Evolutionary conservation across 2,329 filamentous ascomycete species (phyloP).

Genomic region (Sodiomyces alkalinus): DNA sequence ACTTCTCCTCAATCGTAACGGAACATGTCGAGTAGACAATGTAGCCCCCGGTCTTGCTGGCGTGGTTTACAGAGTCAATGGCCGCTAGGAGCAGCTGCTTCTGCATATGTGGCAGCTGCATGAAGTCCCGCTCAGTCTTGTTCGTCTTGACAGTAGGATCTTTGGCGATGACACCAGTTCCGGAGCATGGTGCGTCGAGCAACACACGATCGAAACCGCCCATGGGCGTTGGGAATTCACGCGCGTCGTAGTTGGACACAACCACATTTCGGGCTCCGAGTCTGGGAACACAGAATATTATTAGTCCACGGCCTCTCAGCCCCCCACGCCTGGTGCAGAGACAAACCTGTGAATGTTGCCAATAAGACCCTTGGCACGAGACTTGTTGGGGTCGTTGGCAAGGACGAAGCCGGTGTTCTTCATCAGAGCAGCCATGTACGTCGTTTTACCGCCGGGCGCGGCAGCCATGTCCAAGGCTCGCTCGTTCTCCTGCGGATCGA

Average conservation of each 20-base stretch:
- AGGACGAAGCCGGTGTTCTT: slow-evolving; percentile 93
- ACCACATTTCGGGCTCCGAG: slow-evolving; percentile 50
- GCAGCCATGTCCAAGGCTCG: slow-evolving; percentile 82
- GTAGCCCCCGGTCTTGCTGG: slow-evolving; percentile 84
- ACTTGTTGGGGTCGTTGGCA: slow-evolving; percentile 91
- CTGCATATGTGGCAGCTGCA: slow-evolving; percentile 82
- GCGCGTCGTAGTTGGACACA: slow-evolving; percentile 88
- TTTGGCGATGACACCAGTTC: slow-evolving; percentile 95
- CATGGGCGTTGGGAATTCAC: slow-evolving; percentile 86
- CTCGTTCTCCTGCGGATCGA: slow-evolving; percentile 83
- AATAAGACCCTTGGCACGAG: slow-evolving; percentile 89
- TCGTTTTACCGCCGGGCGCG: slow-evolving; percentile 91
- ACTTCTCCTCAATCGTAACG: slow-evolving; percentile 74
- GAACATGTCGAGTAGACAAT: slow-evolving; percentile 95
- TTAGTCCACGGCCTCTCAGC: too few relatives aligned
- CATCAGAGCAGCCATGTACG: slow-evolving; percentile 92
- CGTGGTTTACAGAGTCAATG: slow-evolving; percentile 87
- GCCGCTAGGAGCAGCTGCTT: slow-evolving; percentile 87
- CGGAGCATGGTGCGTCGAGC: slow-evolving; percentile 88
- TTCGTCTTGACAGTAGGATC: slow-evolving; percentile 96
- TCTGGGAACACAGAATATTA: too few relatives aligned
- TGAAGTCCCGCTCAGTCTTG: slow-evolving; percentile 89
- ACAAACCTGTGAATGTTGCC: slow-evolving; percentile 98
- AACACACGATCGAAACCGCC: slow-evolving; percentile 92
- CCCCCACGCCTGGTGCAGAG: too few relatives aligned